Evolutionary conservation across 2,329 filamentous ascomycete genomes (phyloP).

Genomic region (Scedosporium apiospermum): DNA sequence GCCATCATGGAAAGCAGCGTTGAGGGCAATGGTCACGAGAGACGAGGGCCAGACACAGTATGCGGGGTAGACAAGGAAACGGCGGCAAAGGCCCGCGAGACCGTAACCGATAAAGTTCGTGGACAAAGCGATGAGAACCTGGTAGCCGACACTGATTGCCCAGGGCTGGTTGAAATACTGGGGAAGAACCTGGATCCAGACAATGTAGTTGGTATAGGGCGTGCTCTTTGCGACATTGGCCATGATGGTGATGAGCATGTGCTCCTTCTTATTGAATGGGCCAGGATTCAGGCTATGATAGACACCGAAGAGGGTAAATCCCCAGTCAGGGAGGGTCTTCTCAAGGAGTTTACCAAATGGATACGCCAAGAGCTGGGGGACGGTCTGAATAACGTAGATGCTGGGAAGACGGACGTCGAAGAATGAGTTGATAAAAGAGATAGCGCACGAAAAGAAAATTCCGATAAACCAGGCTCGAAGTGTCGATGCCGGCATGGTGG

Average conservation of each 20-base stretch:
- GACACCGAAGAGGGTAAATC: slow-evolving; percentile 31
- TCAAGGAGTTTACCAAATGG: slow-evolving; percentile 40
- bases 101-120: slow-evolving; percentile 53
- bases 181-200: slow-evolving; percentile 42
- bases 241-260: slow-evolving; percentile 53
- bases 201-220: slow-evolving; percentile 46
- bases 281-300: slow-evolving; percentile 44
- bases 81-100: slow-evolving; percentile 42
- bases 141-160: slow-evolving; percentile 41
- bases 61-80: slow-evolving; percentile 46
- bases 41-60: slow-evolving; percentile 50
- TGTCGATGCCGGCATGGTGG: slow-evolving; percentile 23
- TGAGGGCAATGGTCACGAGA: slow-evolving; percentile 44
- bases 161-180: slow-evolving; percentile 46
- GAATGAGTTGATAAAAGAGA: slow-evolving; percentile 24
- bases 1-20: slow-evolving; percentile 41
- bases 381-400: slow-evolving; percentile 24
- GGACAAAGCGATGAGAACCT: slow-evolving; percentile 43
- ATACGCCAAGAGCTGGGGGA: slow-evolving; percentile 26
- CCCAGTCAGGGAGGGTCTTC: slow-evolving; percentile 38
- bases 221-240: slow-evolving; percentile 47
- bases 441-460: slow-evolving; percentile 19
- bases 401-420: slow-evolving; percentile 26
- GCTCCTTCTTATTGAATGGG: slow-evolving; percentile 50
- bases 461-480: slow-evolving; percentile 24